These are phyloP conservation scores for Ananas comosus DNA, from an alignment of 176 grass and related monocot genomes.

Conservation along the genomic window DNA sequence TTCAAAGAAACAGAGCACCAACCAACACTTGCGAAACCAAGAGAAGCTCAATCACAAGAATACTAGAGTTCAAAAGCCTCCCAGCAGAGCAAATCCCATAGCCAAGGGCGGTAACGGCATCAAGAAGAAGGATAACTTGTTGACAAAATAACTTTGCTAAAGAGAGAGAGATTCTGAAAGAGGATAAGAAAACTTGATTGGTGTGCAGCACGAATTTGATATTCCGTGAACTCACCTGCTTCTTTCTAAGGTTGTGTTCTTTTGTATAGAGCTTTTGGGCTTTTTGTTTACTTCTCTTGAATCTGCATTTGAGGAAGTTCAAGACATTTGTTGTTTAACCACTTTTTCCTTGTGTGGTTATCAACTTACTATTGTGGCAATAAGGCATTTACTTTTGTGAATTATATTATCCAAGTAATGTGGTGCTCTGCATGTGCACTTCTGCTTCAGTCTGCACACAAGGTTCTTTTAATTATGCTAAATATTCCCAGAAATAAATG, in stretches of 20 bases:
- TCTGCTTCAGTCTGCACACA: no score
- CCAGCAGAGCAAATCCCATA: neutral
- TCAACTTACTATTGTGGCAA: neutral
- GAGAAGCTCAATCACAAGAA: neutral
- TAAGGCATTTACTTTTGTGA: neutral
- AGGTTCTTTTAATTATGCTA: no score
- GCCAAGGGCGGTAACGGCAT: neutral
- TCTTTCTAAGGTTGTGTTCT: neutral
- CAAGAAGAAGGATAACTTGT: neutral
- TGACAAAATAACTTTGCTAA: neutral
- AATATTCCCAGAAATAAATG: no score
- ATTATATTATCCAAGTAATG: no score
- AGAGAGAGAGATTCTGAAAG: neutral
- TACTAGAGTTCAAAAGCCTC: neutral
- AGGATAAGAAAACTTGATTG: neutral
- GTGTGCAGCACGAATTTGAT: neutral
- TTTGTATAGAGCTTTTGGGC: neutral
- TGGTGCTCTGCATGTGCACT: no score
- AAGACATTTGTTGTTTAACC: neutral
- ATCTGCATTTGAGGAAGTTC: neutral
- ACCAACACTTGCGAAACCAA: neutral
- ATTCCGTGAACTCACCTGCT: neutral
- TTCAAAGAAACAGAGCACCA: slow-evolving; percentile 13
- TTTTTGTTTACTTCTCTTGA: neutral
- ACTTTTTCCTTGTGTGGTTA: neutral